These are phyloP conservation scores for Nannochloropsis gaditana DNA, from an alignment of 108 stramenopile species.

Conservation along the genomic window DNA sequence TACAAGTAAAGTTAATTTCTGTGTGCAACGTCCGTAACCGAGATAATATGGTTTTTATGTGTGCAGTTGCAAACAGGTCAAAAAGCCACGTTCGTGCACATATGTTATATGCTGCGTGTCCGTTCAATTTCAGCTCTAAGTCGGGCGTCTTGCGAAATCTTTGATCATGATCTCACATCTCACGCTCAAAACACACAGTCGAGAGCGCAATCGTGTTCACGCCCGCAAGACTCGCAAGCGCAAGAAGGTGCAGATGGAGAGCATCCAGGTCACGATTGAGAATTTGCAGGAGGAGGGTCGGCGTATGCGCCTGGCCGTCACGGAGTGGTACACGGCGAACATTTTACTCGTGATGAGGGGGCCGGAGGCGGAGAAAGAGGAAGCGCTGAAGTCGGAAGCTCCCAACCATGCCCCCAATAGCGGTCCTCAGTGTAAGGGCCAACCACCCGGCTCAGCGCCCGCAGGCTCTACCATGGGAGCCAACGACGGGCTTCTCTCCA, in stretches of 20 bases:
- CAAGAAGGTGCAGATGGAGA: conserved; percentile 77
- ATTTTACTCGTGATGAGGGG: conserved; percentile 66
- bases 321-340: conserved; percentile 74
- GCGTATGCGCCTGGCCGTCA: conserved; percentile 63
- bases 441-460: neutral
- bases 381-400: neutral
- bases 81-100: too few species aligned
- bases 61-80: too few species aligned
- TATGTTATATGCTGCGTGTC: too few species aligned
- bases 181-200: conserved; percentile 28
- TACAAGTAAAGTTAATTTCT: neutral
- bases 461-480: neutral
- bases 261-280: conserved; percentile 63
- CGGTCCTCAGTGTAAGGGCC: neutral
- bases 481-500: neutral
- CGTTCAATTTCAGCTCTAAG: too few species aligned
- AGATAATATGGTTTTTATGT: too few species aligned
- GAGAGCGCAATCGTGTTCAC: conserved; percentile 85
- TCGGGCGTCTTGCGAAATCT: too few species aligned
- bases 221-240: conserved; percentile 74
- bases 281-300: conserved; percentile 63
- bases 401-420: too few species aligned
- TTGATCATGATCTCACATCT: neutral
- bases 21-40: too few species aligned
- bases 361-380: neutral